Conservation (phyloP, 768 basidiomycete genomes). For the Hygrocybe punicea region DNA sequence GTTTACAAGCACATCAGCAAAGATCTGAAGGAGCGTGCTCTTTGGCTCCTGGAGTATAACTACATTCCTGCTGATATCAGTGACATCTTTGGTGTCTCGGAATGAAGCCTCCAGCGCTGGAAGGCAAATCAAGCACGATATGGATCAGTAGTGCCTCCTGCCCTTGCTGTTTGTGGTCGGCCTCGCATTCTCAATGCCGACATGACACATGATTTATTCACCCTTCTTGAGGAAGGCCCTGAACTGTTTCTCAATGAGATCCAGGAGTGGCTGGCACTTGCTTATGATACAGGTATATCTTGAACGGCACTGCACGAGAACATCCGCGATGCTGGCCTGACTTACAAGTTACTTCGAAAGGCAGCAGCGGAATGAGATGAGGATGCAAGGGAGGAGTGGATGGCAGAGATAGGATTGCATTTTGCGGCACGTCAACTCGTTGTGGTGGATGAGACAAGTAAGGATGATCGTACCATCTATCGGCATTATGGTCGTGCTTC, state of each 20-base stretch:
- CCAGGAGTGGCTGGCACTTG: conserved; percentile 20
- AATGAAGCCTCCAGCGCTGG: conserved; percentile 1
- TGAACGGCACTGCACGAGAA: conserved; percentile 11
- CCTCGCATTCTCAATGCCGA: conserved; percentile 7
- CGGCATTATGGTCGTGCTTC: conserved; percentile 23
- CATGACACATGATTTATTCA: conserved; percentile 10
- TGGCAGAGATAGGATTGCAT: conserved; percentile 1
- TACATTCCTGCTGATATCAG: neutral
- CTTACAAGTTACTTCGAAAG: conserved; percentile 17
- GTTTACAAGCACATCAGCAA: conserved; percentile 6
- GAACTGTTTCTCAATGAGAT: conserved; percentile 24
- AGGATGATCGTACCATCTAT: conserved; percentile 19
- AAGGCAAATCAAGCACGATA: neutral
- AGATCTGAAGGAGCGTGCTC: conserved; percentile 5
- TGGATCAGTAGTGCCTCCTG: neutral
- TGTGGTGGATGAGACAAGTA: conserved; percentile 31
- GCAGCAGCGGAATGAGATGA: neutral
- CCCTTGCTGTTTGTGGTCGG: conserved; percentile 1
- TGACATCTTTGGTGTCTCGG: conserved; percentile 8
- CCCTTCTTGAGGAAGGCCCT: conserved; percentile 11
- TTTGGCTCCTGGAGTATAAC: conserved; percentile 6
- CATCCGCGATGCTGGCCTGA: conserved; percentile 17
- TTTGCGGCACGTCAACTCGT: conserved; percentile 21
- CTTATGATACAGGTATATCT: conserved; percentile 17
- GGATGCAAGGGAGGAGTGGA: neutral